Evolutionary conservation across 768 basidiomycete species (phyloP).

Genomic region (Russula dissimulans): DNA sequence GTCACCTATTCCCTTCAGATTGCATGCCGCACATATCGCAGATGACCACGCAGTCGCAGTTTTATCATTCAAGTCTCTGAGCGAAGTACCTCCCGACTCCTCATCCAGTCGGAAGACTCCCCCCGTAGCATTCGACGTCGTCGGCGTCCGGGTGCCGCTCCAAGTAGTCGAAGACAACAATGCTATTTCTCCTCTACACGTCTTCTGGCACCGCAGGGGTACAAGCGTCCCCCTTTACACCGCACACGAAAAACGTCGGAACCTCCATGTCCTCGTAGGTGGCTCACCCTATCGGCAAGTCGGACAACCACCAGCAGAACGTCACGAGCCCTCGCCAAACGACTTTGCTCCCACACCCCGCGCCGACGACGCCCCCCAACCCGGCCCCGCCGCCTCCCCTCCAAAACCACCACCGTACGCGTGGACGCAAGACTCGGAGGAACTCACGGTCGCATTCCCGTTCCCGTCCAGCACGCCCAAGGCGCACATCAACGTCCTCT

Average conservation of each 20-base stretch:
- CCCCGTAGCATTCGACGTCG: constrained; percentile 50
- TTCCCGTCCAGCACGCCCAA: constrained; percentile 64
- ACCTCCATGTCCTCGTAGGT: constrained; percentile 49
- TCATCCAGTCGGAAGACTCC: constrained; percentile 20
- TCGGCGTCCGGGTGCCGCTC: constrained; percentile 47
- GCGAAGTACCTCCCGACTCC: neutral
- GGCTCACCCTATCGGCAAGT: constrained; percentile 44
- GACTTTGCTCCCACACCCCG: constrained; percentile 67
- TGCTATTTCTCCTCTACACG: constrained; percentile 34
- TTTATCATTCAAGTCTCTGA: constrained; percentile 48
- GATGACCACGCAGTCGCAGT: constrained; percentile 37
- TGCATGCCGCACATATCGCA: constrained; percentile 34
- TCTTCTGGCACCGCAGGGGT: constrained; percentile 64
- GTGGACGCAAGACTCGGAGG: constrained; percentile 84
- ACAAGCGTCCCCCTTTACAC: constrained; percentile 58
- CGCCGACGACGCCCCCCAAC: constrained; percentile 34
- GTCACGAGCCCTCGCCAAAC: constrained; percentile 51
- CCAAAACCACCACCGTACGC: constrained; percentile 73
- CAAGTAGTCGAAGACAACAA: constrained; percentile 30
- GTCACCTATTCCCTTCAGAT: constrained; percentile 31
- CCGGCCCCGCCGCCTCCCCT: constrained; percentile 25
- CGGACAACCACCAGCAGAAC: constrained; percentile 24
- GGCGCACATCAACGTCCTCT: constrained; percentile 53
- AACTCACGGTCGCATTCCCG: constrained; percentile 75
- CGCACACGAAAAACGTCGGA: constrained; percentile 36